These are phyloP conservation scores for Diaporthe velutina DNA, from an alignment of 2,329 filamentous ascomycete species.

Conservation along the genomic window DNA sequence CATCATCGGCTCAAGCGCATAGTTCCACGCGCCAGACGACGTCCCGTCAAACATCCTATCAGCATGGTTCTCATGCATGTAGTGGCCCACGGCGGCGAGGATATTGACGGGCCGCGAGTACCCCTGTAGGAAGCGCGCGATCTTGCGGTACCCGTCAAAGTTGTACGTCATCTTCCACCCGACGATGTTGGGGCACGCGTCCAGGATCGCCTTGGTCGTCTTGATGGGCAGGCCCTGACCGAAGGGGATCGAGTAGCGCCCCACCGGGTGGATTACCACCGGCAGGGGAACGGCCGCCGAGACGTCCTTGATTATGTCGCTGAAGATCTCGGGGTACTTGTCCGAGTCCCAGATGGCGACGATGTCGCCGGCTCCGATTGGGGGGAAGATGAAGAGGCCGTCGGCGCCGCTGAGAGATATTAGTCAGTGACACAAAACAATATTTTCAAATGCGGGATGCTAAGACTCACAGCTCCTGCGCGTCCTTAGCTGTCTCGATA, in stretches of 20 bases:
- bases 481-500: slow-evolving; percentile 11
- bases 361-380: slow-evolving; percentile 1
- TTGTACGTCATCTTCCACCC: slow-evolving; percentile 21
- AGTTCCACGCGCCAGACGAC: slow-evolving; percentile 2
- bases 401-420: neutral
- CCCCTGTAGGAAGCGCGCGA: neutral
- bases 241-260: slow-evolving; percentile 15
- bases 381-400: neutral
- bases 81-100: neutral
- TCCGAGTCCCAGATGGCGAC: slow-evolving; percentile 17
- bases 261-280: neutral
- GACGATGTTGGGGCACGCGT: slow-evolving; percentile 1
- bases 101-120: neutral
- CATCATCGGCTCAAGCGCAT: slow-evolving; percentile 1
- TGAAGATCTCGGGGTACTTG: slow-evolving; percentile 14
- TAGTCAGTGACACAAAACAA: neutral
- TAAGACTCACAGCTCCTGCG: neutral
- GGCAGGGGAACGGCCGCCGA: neutral
- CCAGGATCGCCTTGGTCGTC: slow-evolving; percentile 12
- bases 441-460: no score
- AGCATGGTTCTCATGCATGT: slow-evolving; percentile 4
- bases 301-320: slow-evolving; percentile 13
- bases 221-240: neutral
- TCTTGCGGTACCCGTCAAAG: slow-evolving; percentile 20
- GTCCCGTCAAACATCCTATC: slow-evolving; percentile 8